phyloP scores from a whole-genome alignment of 1,139 yeast species.

The Groenewaldozyma auringiensis region DNA sequence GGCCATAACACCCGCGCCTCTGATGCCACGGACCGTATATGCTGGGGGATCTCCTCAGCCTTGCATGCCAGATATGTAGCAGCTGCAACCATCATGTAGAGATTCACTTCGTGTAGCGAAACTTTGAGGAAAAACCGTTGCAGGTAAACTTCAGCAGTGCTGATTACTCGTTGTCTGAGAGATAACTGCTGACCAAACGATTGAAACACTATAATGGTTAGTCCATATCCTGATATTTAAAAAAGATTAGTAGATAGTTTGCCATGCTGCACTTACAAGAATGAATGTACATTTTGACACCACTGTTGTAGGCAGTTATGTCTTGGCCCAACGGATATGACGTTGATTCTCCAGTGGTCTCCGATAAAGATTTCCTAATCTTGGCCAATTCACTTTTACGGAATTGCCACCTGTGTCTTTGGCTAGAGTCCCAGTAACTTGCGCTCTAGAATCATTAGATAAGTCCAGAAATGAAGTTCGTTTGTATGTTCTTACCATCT shows the following conservation, averaged over 20 bases:
- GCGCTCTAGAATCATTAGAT: conserved; percentile 35
- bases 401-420: conserved; percentile 54
- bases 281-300: conserved; percentile 38
- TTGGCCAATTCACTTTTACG: conserved; percentile 41
- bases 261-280: conserved; percentile 23
- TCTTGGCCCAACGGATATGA: conserved; percentile 6
- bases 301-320: conserved; percentile 29
- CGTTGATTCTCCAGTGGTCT: conserved; percentile 23
- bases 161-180: conserved; percentile 72
- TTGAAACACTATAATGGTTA: conserved; percentile 39
- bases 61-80: conserved; percentile 87
- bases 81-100: conserved; percentile 73
- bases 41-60: conserved; percentile 93
- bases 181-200: conserved; percentile 71
- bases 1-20: conserved; percentile 95
- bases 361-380: conserved; percentile 32
- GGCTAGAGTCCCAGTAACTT: conserved; percentile 63
- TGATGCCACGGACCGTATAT: conserved; percentile 69
- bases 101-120: conserved; percentile 71
- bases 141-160: conserved; percentile 82
- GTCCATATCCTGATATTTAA: neutral
- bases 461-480: too few relatives aligned
- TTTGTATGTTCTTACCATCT: too few relatives aligned
- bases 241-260: too few relatives aligned
- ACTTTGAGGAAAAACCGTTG: conserved; percentile 67